Evolutionary conservation across 169 alveolate genomes (phyloP).

Genomic region (Plasmodium falciparum): DNA sequence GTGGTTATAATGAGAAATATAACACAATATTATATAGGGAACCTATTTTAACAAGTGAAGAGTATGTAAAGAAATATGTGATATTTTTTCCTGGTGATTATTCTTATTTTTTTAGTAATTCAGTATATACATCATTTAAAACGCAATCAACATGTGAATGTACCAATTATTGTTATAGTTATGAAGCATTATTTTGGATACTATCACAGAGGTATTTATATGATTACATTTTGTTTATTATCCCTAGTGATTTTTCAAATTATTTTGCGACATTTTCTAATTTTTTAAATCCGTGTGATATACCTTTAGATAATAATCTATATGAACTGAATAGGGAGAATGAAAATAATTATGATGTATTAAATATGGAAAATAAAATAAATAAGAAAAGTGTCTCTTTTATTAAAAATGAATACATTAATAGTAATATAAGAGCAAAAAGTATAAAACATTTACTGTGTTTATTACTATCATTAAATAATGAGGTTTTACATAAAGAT

Average conservation of each 20-base stretch:
- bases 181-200: constrained; percentile 72
- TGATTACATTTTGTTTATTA: constrained; percentile 64
- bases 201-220: constrained; percentile 50
- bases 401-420: neutral
- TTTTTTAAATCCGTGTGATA: constrained; percentile 25
- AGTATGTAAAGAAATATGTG: constrained; percentile 22
- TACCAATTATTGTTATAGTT: constrained; percentile 51
- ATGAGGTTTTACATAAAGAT: neutral
- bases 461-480: constrained; percentile 40
- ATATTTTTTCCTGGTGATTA: constrained; percentile 73
- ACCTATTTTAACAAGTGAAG: constrained; percentile 26
- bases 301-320: constrained; percentile 6
- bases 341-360: neutral
- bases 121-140: constrained; percentile 45
- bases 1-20: constrained; percentile 35
- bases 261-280: constrained; percentile 30
- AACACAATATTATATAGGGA: constrained; percentile 63
- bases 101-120: constrained; percentile 56
- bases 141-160: constrained; percentile 24
- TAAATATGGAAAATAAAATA: constrained; percentile 2
- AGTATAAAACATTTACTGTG: constrained; percentile 30
- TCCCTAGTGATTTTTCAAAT: constrained; percentile 49
- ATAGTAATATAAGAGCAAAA: constrained; percentile 11
- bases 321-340: neutral
- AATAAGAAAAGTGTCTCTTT: neutral